Base-by-base conservation (phyloP, 768 basidiomycete species). In the Hygrocybe coccinea region DNA sequence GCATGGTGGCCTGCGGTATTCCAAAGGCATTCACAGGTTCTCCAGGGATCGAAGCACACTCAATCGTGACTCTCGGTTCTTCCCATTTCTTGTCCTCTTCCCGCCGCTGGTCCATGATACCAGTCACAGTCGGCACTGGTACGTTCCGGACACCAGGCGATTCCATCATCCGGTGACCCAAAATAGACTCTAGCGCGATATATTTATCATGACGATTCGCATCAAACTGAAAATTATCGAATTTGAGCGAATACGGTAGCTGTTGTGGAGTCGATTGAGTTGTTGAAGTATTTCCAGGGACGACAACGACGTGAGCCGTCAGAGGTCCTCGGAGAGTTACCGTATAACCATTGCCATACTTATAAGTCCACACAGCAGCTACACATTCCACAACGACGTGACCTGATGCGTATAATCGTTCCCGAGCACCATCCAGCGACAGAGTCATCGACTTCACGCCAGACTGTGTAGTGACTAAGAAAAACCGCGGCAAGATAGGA, bases 1-100 rank as follows among this genome's bases (percentile, higher is more conserved):
- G 78, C 91, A 91, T 91, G 15, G 90, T 90, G 2, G 88, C 89
- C 65, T 91, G 89, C 5, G 90, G 89, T 52, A 92, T 89, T 4
- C 90, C 90, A 70, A 91, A 92, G 19, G 87, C 87, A 64, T 91
- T 91, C 50, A 92, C 87, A 8, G 90, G 90, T 62, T 91, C 89
- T 4, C 83, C 81, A 11, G 91, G 90, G 60, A 91, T 80, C n/a
- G 75, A 75, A 33, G 81, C 86, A 35, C 73, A 74, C 15, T 83
- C 82, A 46, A 88, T 81, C 48, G 78, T 61, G 39, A 83, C 70
- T 54, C 83, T 70, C 6, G 83, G 84, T 60, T 89, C 88, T 39
- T 87, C 87, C 78, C 82, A 83, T 62, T 74, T 78, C 61, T 76
- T 80, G 19, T 81, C 82, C 46, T 85, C 81, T 37, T 82, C 81